Percentiles rank a stretch among this genome's conserved stretches.
Evolutionary conservation across 1,284 basidiomycete genomes (phyloP).

Genomic region (Ganoderma sinense): DNA sequence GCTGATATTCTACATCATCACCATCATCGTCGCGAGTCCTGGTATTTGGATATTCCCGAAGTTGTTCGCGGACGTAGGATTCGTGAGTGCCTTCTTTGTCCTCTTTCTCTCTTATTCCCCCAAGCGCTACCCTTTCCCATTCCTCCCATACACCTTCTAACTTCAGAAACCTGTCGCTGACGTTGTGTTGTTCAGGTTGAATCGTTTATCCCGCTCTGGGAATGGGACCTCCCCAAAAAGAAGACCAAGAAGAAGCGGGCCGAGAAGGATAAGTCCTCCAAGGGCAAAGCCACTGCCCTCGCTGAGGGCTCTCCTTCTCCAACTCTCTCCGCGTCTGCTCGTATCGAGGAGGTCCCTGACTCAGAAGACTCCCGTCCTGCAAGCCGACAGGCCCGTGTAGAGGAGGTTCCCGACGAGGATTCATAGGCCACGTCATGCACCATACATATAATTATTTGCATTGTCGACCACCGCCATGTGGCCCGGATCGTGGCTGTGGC

Average conservation of each 20-base stretch:
- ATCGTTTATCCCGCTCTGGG: constrained; percentile 97
- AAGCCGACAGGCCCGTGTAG: constrained; percentile 60
- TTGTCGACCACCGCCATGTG: not conserved
- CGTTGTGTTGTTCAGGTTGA: constrained; percentile 72
- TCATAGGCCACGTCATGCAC: constrained; percentile 29
- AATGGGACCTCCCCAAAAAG: constrained; percentile 96
- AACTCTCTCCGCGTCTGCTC: constrained; percentile 26
- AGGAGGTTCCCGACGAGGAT: constrained; percentile 44
- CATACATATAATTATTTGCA: constrained; percentile 3
- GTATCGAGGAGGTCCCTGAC: constrained; percentile 61
- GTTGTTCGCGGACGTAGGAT: constrained; percentile 98
- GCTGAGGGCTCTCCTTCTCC: constrained; percentile 29
- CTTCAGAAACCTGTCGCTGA: not conserved
- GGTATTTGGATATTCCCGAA: constrained; percentile 99
- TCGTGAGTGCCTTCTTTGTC: constrained; percentile 68
- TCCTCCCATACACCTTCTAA: not conserved
- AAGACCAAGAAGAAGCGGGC: constrained; percentile 78
- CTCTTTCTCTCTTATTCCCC: not conserved
- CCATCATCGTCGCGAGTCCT: constrained; percentile 85
- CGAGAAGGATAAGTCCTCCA: constrained; percentile 54
- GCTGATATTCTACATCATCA: constrained; percentile 94
- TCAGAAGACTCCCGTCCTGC: constrained; percentile 63
- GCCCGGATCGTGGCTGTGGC: not conserved
- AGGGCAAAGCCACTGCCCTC: constrained; percentile 33
- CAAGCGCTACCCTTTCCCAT: not conserved